Evolutionary conservation across 2,329 filamentous ascomycete species (phyloP), one percentile per base, ranked within the genome.

Genomic region (Neonectria faginata): DNA sequence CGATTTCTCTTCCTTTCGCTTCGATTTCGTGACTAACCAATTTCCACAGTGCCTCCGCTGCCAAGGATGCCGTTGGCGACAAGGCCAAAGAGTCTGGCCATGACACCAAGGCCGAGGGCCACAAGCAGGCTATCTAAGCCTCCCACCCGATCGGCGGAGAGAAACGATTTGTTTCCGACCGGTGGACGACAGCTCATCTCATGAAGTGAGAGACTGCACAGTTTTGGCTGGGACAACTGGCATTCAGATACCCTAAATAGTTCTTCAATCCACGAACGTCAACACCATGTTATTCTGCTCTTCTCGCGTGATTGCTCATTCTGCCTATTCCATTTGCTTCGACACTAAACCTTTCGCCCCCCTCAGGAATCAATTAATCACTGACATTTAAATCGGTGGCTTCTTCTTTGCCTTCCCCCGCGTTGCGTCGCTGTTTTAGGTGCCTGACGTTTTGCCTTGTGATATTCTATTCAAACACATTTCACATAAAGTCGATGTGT

Each of bases 21-120:
- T 8, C 3, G 2, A 9, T 11, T 3, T 18, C 8, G 12, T 7
- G 8, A 41, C 39, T 41, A 18, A 41, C 39, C 7, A 4, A n/a
- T 1, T 10, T 33, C 20, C 25, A 6, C 64, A 84, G 83, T 66
- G 79, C 80, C 66, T 78, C 78, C 9, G 83, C 83, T n/a, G 80
- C 82, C 70, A 84, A 84, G 79, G 82, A 85, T 42, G 83, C 83
- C 45, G 36, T 81, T 0, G 73, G 78, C 39, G 83, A 85, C 80
- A 85, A 85, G 82, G 52, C 78, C 20, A 55, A 79, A 59, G 83
- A 83, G 79, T 25, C 52, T 20, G 77, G 75, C 67, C 81, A 83
- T 73, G 71, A 75, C 20, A 74, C 76, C 70, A 82, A 82, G 78
- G 74, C 70, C 22, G 77, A 81, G 58, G 76, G 75, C 51, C 79